Conservation (phyloP, 108 stramenopile species). For the Fragilariopsis cylindrus region DNA sequence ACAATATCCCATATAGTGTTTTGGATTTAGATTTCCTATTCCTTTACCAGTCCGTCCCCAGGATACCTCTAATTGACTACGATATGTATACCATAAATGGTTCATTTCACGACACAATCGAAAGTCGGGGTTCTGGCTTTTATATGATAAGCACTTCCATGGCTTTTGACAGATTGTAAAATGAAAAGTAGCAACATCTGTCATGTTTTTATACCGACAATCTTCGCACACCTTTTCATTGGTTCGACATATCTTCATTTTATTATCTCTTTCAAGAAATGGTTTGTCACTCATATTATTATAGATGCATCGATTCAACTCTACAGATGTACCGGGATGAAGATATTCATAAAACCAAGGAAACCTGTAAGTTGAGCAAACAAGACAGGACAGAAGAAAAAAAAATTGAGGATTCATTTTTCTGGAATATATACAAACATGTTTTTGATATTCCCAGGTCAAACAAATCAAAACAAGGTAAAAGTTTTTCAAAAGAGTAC, state of each 20-base stretch:
- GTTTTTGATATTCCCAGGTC: too few relatives aligned
- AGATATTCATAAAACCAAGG: conserved; percentile 81
- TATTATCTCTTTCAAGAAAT: conserved; percentile 40
- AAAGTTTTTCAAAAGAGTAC: too few relatives aligned
- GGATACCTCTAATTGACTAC: conserved; percentile 62
- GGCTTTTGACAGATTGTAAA: conserved; percentile 93
- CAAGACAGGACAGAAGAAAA: too few relatives aligned
- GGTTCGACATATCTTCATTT: conserved; percentile 52
- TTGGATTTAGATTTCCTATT: conserved; percentile 36
- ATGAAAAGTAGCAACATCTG: conserved; percentile 77
- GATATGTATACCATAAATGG: conserved; percentile 43
- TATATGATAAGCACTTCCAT: conserved; percentile 72
- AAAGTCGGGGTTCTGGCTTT: conserved; percentile 43
- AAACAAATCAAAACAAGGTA: too few relatives aligned
- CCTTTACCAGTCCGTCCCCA: conserved; percentile 45
- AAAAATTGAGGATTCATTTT: too few relatives aligned
- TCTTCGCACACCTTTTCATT: conserved; percentile 62
- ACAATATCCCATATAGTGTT: conserved; percentile 74
- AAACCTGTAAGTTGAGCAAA: conserved; percentile 15
- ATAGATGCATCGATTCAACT: conserved; percentile 87
- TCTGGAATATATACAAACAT: too few relatives aligned
- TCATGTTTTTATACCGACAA: conserved; percentile 50
- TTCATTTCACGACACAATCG: conserved; percentile 39
- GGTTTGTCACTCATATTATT: conserved; percentile 93
- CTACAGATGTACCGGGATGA: conserved; percentile 60